phyloP scores from a whole-genome alignment of 1,284 basidiomycete species.

The Sporisorium reilianum region DNA sequence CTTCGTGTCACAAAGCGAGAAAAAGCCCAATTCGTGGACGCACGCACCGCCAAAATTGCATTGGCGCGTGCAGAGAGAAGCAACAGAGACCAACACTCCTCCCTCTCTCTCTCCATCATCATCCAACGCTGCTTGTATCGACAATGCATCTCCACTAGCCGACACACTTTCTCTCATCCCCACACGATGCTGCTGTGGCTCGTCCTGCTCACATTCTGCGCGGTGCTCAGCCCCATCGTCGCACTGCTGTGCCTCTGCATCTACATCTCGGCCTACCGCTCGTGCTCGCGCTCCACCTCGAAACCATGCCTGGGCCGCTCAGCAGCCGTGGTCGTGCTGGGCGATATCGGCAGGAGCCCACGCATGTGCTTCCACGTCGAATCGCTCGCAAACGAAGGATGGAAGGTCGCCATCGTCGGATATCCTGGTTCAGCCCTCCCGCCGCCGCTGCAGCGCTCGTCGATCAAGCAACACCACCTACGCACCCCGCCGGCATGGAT shows the following conservation, averaged over 20 bases:
- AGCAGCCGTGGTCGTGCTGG: constrained; percentile 89
- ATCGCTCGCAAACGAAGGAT: constrained; percentile 85
- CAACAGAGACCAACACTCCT: not conserved
- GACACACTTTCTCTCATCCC: too few species aligned
- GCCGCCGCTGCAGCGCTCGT: constrained; percentile 34
- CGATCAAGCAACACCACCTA: constrained; percentile 72
- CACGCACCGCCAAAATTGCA: too few species aligned
- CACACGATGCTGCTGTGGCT: constrained; percentile 40
- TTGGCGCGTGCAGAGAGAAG: not conserved
- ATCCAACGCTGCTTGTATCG: not conserved
- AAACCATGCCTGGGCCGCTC: constrained; percentile 42
- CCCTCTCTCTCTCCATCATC: not conserved
- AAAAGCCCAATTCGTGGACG: too few species aligned
- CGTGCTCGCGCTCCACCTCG: constrained; percentile 13
- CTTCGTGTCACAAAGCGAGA: too few species aligned
- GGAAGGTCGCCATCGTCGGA: constrained; percentile 84
- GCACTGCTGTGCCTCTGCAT: constrained; percentile 51
- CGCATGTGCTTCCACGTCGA: constrained; percentile 99
- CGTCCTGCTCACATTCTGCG: constrained; percentile 38
- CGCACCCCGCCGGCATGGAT: constrained; percentile 76
- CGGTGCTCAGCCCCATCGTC: constrained; percentile 28
- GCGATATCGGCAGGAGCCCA: constrained; percentile 94
- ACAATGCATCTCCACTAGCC: too few species aligned
- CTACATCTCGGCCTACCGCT: constrained; percentile 54
- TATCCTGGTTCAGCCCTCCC: constrained; percentile 72